Percentiles rank a stretch among this genome's conserved stretches.
phyloP scores from a whole-genome alignment of 768 basidiomycete genomes.

The Strobilomyces echinocephalus region DNA sequence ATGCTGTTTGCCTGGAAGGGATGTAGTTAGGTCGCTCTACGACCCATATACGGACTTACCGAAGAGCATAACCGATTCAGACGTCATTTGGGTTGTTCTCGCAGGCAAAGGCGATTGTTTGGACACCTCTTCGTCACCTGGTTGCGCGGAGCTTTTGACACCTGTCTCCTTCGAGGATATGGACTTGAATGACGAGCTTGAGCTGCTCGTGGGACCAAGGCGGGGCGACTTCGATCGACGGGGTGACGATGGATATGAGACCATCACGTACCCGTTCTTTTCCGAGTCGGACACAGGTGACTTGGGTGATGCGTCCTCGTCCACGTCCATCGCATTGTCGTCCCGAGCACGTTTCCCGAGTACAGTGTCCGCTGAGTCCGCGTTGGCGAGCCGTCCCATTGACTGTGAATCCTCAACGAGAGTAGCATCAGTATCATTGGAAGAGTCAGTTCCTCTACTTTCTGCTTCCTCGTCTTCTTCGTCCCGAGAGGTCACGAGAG shows the following conservation, averaged over 20 bases:
- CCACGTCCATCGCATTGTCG: constrained; percentile 50
- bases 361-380: constrained; percentile 45
- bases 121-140: constrained; percentile 21
- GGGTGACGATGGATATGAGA: constrained; percentile 35
- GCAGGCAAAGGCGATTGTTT: constrained; percentile 58
- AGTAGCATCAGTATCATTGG: constrained; percentile 85
- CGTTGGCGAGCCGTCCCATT: constrained; percentile 16
- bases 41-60: constrained; percentile 43
- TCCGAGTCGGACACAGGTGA: constrained; percentile 31
- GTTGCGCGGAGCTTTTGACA: constrained; percentile 23
- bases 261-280: constrained; percentile 41
- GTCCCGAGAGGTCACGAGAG: constrained; percentile 84
- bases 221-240: constrained; percentile 35
- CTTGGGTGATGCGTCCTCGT: constrained; percentile 33
- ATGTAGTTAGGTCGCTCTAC: background rate
- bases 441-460: constrained; percentile 69
- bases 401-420: constrained; percentile 70
- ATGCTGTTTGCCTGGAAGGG: constrained; percentile 77
- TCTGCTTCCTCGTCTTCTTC: constrained; percentile 82
- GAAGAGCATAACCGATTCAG: constrained; percentile 87
- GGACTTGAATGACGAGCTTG: constrained; percentile 25
- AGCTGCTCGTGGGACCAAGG: constrained; percentile 26
- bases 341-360: constrained; percentile 68
- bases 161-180: constrained; percentile 28
- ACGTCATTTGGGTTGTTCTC: constrained; percentile 44